A percentile compares a stretch with the other conserved stretches of the same genome.
Evolutionary conservation across 495 filamentous ascomycete genomes (phyloP).

Genomic region (Trichocladium uniseriatum): DNA sequence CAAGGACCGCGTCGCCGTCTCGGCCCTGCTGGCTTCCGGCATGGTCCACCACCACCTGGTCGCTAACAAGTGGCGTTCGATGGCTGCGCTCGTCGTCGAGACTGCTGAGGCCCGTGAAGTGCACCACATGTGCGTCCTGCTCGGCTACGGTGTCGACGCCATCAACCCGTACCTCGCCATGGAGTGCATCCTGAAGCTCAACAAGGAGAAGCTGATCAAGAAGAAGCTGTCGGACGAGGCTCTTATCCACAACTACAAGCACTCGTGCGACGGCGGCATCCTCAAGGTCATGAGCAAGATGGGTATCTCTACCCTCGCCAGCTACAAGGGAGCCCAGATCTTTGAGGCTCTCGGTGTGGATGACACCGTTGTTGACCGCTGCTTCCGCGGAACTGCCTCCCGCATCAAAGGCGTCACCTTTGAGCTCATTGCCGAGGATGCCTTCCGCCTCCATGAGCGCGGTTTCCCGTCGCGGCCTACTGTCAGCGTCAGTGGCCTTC

Average conservation of each 20-base stretch:
- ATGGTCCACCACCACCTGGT: conserved; percentile 98
- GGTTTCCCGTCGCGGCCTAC: conserved; percentile 83
- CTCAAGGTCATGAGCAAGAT: conserved; percentile 99
- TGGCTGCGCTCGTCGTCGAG: conserved; percentile 82
- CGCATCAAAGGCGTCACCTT: conserved; percentile 95
- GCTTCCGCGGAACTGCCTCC: conserved; percentile 92
- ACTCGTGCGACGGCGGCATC: conserved; percentile 95
- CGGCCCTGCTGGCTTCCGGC: conserved; percentile 80
- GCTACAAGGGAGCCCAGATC: conserved; percentile 98
- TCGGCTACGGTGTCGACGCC: conserved; percentile 93
- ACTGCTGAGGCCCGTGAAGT: conserved; percentile 97
- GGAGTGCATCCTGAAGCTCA: conserved; percentile 98
- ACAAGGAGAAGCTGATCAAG: conserved; percentile 87
- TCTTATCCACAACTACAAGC: conserved; percentile 94
- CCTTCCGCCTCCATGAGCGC: conserved; percentile 92
- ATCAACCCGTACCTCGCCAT: conserved; percentile 96
- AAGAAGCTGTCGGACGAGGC: conserved; percentile 77
- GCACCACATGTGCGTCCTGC: conserved; percentile 95
- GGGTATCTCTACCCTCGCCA: conserved; percentile 97
- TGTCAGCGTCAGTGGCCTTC: conserved; percentile 69
- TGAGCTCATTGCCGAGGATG: conserved; percentile 90
- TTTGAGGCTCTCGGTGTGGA: conserved; percentile 98
- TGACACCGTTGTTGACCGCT: conserved; percentile 89
- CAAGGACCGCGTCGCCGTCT: conserved; percentile 76
- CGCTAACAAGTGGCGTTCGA: conserved; percentile 90